Base-by-base conservation (phyloP, 2,329 filamentous ascomycete species). In the Aspergillus melleus region DNA sequence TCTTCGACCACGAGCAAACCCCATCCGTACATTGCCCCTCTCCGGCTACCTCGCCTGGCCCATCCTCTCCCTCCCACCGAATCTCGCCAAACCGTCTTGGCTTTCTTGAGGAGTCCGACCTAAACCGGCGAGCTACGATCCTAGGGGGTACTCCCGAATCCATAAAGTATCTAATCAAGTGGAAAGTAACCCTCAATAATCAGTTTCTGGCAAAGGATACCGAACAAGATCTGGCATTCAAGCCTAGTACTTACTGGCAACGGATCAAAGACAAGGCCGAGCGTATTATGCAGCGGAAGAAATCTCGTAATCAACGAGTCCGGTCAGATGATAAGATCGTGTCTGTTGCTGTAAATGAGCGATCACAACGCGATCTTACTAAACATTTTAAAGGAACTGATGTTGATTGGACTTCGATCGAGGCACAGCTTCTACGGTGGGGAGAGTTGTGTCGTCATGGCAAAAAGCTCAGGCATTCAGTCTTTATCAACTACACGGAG, bases 401-500 rank as follows among this genome's bases (percentile, higher is more conserved):
- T 60, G 39, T 69, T 64, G 57, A 68, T n/a, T n/a, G n/a, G 67
- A 64, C 55, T 42, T 39, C 52, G 55, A 65, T 70, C 6, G 58
- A 71, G 50, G 66, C 57, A 22, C 55, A 69, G 61, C 62, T 69
- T 1, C 50, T 60, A n/a, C 51, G 51, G 52, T 71, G 57, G 66
- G 42, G 54, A 50, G 42, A 61, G 58, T 52, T 71, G 11, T 66
- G n/a, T n/a, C n/a, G 53, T 64, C 49, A 46, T 50, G 61, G 61
- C 50, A 70, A 71, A 55, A 67, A 66, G 60, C 59, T 70, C 11
- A 61, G 59, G 16, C 60, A 70, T 49, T 49, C 54, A 49, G 68
- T 70, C 44, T 64, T 61, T 2, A 66, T 71, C 36, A 70, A 68
- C 50, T 72, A 73, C 49, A 58, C 70, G 60, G 69, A 71, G 20